A percentile compares a stretch with the other conserved stretches of the same genome.
phyloP scores from a whole-genome alignment of 306 rosid genomes.

The Quercus aquifolioides region DNA sequence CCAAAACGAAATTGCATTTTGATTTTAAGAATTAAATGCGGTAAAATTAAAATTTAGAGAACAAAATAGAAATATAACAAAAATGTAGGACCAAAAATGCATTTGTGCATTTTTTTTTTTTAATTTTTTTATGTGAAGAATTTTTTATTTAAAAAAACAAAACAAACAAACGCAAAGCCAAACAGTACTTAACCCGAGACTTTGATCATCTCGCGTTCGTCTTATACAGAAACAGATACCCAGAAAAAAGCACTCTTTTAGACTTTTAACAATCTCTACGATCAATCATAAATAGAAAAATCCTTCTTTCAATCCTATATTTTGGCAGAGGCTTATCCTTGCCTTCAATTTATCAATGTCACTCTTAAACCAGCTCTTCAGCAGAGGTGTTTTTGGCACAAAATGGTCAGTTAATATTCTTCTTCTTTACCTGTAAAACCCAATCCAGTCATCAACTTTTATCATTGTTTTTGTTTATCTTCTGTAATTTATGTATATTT shows the following conservation, averaged over 20 bases:
- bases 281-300: not conserved
- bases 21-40: no score
- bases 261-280: not conserved
- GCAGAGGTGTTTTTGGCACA: slow-evolving; percentile 83
- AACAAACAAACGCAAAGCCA: not conserved
- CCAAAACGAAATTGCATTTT: no score
- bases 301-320: not conserved
- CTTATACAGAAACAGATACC: not conserved
- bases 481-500: not conserved
- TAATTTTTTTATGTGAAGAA: no score
- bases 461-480: not conserved
- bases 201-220: not conserved
- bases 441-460: not conserved
- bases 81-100: no score
- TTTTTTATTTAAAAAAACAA: not conserved
- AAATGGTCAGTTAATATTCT: slow-evolving; percentile 57
- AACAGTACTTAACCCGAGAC: not conserved
- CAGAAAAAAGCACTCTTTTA: not conserved
- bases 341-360: slow-evolving; percentile 47
- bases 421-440: not conserved
- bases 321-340: not conserved
- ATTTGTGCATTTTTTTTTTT: no score
- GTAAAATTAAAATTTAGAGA: no score
- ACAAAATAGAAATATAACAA: no score
- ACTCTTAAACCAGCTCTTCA: slow-evolving; percentile 88